Evolutionary conservation across 2,329 filamentous ascomycete genomes (phyloP), one percentile per base, ranked within the genome.

Genomic region (Parastagonospora avenae): DNA sequence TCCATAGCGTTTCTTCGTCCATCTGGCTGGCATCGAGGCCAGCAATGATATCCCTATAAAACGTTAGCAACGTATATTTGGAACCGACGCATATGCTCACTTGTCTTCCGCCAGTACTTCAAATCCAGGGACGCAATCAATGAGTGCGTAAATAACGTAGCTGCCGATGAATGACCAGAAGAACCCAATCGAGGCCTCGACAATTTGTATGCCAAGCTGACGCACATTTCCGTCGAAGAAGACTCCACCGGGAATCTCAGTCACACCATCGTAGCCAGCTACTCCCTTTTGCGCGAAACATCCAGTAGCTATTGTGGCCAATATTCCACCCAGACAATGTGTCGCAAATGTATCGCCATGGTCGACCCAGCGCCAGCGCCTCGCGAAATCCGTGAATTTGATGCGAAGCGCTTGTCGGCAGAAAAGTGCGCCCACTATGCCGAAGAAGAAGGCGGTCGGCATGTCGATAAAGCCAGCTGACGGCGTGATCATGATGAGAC

Each of bases 261-360:
- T 77, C 0, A 72, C 74, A 0, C 80, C 81, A 54, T 82, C 80
- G 59, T 82, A 83, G 0, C 77, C 78, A 4, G 80, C 80, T 4
- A 83, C 78, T 40, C 80, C 74, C 51, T 78, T 80, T 36, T 72
- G 70, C 2, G 79, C 80, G 62, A 82, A 82, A 14, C 81, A 67
- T 0, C 80, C 80, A 0, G 80, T 82, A 4, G 74, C 73, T 10
- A 82, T 75, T 0, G 80, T 83, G 0, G 78, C 80, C 0, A 80
- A 62, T 5, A 82, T 69, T 0, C 80, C 80, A 14, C 80, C 80
- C 9, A 82, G 67, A 55, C 80, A 82, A 52, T 82, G 80, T 4
- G 80, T 82, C 4, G 80, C 81, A 59, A 82, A 82, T 0, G 80
- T 82, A 60, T 83, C 80, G 1, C 79, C 80, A 52, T 82, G 81